Evolutionary conservation across 2,329 filamentous ascomycete species (phyloP), one percentile per base, ranked within the genome.

Genomic region (Cladorrhinum sp.): DNA sequence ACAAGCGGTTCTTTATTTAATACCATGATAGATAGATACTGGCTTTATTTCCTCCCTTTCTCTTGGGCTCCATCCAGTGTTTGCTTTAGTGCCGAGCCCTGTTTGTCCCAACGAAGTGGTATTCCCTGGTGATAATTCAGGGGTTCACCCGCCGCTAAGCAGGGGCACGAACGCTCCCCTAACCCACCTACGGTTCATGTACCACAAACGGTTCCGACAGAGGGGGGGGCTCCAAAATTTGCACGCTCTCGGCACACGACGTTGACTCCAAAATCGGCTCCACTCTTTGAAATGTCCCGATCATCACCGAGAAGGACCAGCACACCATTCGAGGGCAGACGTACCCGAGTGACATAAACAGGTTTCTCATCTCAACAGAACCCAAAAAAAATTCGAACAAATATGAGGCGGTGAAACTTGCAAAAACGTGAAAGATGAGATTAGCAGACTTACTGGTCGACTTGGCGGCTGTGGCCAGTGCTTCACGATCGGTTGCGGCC

Each of bases 401-500:
- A n/a, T n/a, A n/a, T n/a, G 6, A 45, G 18, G 18, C 18, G 41
- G 18, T 45, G 41, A 45, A 22, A 41, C 16, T 41, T 41, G 6
- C 25, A 29, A 29, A 29, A 27, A 3, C 63, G 61, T 27, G 6
- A n/a, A 22, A 41, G 20, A 86, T 86, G 84, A 77, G 83, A 73
- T 78, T 85, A 81, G 84, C 82, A 76, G 87, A 84, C 76, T 85
- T 81, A 70, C 77, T 80, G 64, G 78, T 92, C 71, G 90, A 93
- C 77, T 78, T 89, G 68, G 85, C 87, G 66, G 84, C 87, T 62
- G 79, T 93, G 65, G 80, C 89, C 73, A 85, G 82, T 78, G 89
- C 86, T 71, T 88, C 89, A 55, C 84, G 86, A 62, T 83, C 83
- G 32, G 81, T 93, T 62, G 88, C 87, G 53, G 75, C 80, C 53